Percentiles rank a stretch among this genome's conserved stretches.
These are phyloP conservation scores for Ciborinia camelliae DNA, from an alignment of 2,329 filamentous ascomycete species.

Conservation along the genomic window DNA sequence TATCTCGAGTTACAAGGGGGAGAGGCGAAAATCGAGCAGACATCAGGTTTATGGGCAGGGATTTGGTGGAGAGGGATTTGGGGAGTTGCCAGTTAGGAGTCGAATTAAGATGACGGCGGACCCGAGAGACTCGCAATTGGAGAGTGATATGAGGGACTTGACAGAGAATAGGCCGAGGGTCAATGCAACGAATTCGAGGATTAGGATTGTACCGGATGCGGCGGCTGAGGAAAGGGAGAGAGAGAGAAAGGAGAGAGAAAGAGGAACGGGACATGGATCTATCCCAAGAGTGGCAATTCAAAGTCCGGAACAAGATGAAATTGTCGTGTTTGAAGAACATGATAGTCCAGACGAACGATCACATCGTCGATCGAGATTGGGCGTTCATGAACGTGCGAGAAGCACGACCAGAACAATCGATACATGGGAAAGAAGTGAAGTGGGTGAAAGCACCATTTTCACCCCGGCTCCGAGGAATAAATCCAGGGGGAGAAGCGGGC, in stretches of 20 bases:
- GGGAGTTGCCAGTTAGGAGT: neutral
- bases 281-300: conserved; percentile 2
- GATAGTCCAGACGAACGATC: neutral
- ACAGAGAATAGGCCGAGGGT: conserved; percentile 9
- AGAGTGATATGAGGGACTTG: conserved; percentile 15
- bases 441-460: neutral
- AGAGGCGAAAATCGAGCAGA: conserved; percentile 9
- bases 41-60: neutral
- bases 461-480: neutral
- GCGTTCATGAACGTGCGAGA: neutral
- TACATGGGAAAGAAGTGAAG: conserved; percentile 13
- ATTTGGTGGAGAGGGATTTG: neutral
- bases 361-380: neutral
- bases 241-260: neutral
- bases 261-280: neutral
- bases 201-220: conserved; percentile 5
- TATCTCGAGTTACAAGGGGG: neutral
- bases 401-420: conserved; percentile 2
- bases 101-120: neutral
- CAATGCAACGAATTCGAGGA: conserved; percentile 3
- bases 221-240: neutral
- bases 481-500: neutral
- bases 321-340: conserved; percentile 10
- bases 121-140: neutral
- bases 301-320: conserved; percentile 1